phyloP scores from a whole-genome alignment of 1,284 basidiomycete genomes.

The Microbotryum silenes-acaulis region DNA sequence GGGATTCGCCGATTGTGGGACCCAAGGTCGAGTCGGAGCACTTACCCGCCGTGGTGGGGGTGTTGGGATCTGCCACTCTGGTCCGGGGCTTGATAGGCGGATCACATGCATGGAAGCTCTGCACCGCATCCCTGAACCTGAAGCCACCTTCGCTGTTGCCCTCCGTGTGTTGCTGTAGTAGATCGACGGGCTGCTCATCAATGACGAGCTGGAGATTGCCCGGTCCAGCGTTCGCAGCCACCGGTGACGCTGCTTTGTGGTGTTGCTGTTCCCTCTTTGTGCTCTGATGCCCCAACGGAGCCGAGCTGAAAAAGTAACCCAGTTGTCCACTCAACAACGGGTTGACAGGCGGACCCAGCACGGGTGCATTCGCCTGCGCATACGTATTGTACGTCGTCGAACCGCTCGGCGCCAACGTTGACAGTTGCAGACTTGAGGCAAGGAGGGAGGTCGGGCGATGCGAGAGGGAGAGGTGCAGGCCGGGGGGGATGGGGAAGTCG shows the following conservation, averaged over 20 bases:
- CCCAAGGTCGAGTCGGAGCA: neutral
- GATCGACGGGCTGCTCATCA: slow-evolving; percentile 42
- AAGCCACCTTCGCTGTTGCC: slow-evolving; percentile 58
- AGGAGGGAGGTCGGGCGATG: slow-evolving; percentile 34
- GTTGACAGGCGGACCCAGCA: slow-evolving; percentile 36
- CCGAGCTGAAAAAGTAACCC: slow-evolving; percentile 62
- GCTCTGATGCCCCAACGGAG: slow-evolving; percentile 7
- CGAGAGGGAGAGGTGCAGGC: slow-evolving; percentile 37
- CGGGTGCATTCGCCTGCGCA: slow-evolving; percentile 21
- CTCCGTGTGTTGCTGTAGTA: slow-evolving; percentile 18
- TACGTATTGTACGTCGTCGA: slow-evolving; percentile 30
- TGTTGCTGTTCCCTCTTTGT: slow-evolving; percentile 56
- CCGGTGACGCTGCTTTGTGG: slow-evolving; percentile 71
- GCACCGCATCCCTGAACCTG: slow-evolving; percentile 78
- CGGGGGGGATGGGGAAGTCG: slow-evolving; percentile 39
- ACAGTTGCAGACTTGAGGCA: slow-evolving; percentile 35
- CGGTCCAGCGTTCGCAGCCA: too few relatives aligned
- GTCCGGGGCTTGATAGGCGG: slow-evolving; percentile 59
- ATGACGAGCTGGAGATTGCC: slow-evolving; percentile 44
- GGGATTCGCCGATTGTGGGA: neutral
- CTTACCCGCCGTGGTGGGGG: neutral
- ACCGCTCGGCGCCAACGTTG: slow-evolving; percentile 21
- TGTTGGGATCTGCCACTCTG: neutral
- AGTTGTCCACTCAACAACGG: slow-evolving; percentile 45
- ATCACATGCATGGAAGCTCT: slow-evolving; percentile 71